A percentile compares a stretch with the other conserved stretches of the same genome.
phyloP scores from a whole-genome alignment of 1,284 basidiomycete genomes.

The Schizophyllum commune region DNA sequence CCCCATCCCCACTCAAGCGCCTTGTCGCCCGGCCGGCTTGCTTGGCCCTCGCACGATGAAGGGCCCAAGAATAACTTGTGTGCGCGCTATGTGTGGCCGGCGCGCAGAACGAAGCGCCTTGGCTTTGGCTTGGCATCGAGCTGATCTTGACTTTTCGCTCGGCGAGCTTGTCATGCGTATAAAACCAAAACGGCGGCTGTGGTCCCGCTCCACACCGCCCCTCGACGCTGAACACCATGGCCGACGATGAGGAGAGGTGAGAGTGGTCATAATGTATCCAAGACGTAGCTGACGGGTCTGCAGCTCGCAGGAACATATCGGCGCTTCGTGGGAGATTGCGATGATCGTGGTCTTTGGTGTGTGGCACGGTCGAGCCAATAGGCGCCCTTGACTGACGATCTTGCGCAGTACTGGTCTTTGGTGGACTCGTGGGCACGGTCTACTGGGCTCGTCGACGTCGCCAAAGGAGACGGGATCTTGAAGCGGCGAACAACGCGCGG shows the following conservation, averaged over 20 bases:
- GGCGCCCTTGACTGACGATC: background rate
- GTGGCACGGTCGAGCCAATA: background rate
- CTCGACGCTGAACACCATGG: background rate
- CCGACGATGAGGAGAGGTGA: background rate
- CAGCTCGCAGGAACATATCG: background rate
- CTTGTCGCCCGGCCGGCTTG: background rate
- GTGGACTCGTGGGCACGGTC: background rate
- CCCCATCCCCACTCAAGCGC: background rate
- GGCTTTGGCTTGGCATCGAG: background rate
- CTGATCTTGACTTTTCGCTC: background rate
- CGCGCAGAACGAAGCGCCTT: background rate
- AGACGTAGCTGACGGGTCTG: background rate
- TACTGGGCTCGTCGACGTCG: background rate
- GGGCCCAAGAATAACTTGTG: background rate
- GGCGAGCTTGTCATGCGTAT: background rate
- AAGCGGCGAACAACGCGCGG: background rate
- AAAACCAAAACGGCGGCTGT: background rate
- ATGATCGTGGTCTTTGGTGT: background rate
- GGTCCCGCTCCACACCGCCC: background rate
- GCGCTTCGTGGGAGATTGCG: background rate
- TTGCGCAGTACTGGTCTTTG: background rate
- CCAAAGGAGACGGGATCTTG: background rate
- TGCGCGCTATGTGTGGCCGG: background rate
- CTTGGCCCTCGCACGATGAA: background rate
- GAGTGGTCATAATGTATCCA: background rate